Evolutionary conservation across 768 basidiomycete species (phyloP), one percentile per base, ranked within the genome.

Genomic region (Naganishia friedmannii): DNA sequence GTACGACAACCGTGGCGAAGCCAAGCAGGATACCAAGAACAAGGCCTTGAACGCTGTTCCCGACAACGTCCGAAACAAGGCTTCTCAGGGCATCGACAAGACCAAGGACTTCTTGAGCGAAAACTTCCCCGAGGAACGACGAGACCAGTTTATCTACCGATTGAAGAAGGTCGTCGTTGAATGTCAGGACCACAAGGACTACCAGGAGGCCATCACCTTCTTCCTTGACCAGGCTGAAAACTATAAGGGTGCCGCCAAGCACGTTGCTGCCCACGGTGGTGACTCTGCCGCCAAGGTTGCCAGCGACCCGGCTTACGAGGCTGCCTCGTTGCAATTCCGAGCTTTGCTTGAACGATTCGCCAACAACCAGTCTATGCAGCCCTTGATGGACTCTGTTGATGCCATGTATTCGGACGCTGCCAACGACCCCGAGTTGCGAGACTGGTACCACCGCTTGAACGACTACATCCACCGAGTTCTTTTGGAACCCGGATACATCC

Each of bases 131-230:
- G 85, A 89, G 74, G 93, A 93, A 81, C 85, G 95, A 26, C 86
- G 92, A 28, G 92, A 95, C 66, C 92, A 92, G 77, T 96, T 93
- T 81, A 90, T 98, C 77, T 95, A 89, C 84, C 87, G 95, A 15
- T 85, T 87, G 7, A 97, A 97, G 85, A 97, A 96, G 87, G 90
- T 89, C 45, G 87, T 96, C 66, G 85, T 94, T 69, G 94, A 97
- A 77, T 93, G 91, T 78, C 93, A 96, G 82, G 88, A 89, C 77
- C 93, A 95, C 81, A 85, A 88, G 65, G 90, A 95, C 78, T 97
- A 96, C 81, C 91, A 93, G 74, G 87, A 88, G 67, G 82, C 83
- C 73, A 81, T 83, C 77, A 77, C 77, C 48, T 84, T 82, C 79
- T 81, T 84, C 77, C 78, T 84, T 73, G 81, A 83, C 78, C 76